phyloP scores from a whole-genome alignment of 306 rosid genomes.

The Clitoria ternatea region DNA sequence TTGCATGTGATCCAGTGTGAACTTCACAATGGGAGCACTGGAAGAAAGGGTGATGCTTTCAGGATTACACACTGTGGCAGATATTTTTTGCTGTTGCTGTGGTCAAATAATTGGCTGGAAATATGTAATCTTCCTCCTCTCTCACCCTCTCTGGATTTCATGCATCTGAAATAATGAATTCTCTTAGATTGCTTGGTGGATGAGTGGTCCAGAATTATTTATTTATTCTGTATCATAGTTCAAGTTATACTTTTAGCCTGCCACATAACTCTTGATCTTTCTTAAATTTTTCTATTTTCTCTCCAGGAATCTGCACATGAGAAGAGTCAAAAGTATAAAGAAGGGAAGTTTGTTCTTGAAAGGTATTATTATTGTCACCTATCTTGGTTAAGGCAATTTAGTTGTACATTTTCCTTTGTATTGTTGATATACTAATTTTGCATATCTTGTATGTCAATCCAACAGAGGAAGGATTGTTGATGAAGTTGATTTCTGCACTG shows the following conservation, averaged over 20 bases:
- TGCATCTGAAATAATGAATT: constrained; percentile 14
- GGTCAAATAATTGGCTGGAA: constrained; percentile 98
- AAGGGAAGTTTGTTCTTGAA: constrained; percentile 92
- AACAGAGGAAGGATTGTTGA: constrained; percentile 75
- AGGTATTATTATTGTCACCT: constrained; percentile 41
- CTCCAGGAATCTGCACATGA: constrained; percentile 79
- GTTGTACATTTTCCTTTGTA: background rate
- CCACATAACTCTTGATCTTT: background rate
- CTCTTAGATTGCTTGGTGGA: background rate
- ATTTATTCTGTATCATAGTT: background rate
- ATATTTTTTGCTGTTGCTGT: constrained; percentile 83
- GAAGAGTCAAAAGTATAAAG: constrained; percentile 81
- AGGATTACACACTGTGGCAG: constrained; percentile 78
- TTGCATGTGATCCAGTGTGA: constrained; percentile 48
- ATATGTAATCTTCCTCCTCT: constrained; percentile 57
- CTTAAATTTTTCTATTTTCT: background rate
- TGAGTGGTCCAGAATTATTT: background rate
- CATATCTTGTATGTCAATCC: constrained; percentile 1
- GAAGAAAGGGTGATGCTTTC: constrained; percentile 85
- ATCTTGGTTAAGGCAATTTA: constrained; percentile 9
- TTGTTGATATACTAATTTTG: constrained; percentile 18
- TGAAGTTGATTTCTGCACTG: constrained; percentile 58
- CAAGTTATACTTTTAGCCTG: background rate
- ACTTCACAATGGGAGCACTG: constrained; percentile 48
- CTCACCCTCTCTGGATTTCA: constrained; percentile 16